A percentile compares a stretch with the other conserved stretches of the same genome.
Evolutionary conservation across 2,329 filamentous ascomycete genomes (phyloP).

Genomic region (Arthrobotrys musiformis): DNA sequence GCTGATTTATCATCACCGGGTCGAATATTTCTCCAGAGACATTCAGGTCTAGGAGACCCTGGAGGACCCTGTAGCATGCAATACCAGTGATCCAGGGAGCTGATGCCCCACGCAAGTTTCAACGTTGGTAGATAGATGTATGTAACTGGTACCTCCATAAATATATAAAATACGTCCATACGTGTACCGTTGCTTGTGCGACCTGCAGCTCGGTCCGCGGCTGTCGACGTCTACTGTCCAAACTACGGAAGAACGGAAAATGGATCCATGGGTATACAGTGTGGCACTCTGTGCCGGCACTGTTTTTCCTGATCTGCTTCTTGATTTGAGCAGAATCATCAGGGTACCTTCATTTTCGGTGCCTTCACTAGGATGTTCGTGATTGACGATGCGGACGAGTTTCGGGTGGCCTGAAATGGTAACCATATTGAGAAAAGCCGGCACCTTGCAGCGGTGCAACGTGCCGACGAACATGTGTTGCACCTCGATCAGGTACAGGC

Average conservation of each 20-base stretch:
- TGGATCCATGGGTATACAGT: too few relatives aligned
- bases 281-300: background rate
- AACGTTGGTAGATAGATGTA: too few relatives aligned
- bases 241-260: too few relatives aligned
- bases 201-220: background rate
- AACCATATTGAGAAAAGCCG: slow-evolving; percentile 30
- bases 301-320: background rate
- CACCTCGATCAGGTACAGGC: slow-evolving; percentile 8
- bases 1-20: slow-evolving; percentile 14
- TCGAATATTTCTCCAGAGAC: slow-evolving; percentile 45
- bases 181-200: too few relatives aligned
- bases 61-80: background rate
- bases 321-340: slow-evolving; percentile 7
- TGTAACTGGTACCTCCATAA: background rate
- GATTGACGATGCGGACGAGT: slow-evolving; percentile 20
- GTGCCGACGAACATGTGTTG: slow-evolving; percentile 25
- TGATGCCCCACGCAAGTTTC: background rate
- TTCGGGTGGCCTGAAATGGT: slow-evolving; percentile 45
- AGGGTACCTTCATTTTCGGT: background rate
- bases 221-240: background rate
- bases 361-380: slow-evolving; percentile 6
- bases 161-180: too few relatives aligned
- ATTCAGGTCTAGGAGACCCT: slow-evolving; percentile 11
- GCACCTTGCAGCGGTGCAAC: slow-evolving; percentile 22
- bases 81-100: slow-evolving; percentile 1